Evolutionary conservation across 176 grass and related monocot genomes (phyloP), one percentile per base, ranked within the genome.

Genomic region (Guadua angustifolia): DNA sequence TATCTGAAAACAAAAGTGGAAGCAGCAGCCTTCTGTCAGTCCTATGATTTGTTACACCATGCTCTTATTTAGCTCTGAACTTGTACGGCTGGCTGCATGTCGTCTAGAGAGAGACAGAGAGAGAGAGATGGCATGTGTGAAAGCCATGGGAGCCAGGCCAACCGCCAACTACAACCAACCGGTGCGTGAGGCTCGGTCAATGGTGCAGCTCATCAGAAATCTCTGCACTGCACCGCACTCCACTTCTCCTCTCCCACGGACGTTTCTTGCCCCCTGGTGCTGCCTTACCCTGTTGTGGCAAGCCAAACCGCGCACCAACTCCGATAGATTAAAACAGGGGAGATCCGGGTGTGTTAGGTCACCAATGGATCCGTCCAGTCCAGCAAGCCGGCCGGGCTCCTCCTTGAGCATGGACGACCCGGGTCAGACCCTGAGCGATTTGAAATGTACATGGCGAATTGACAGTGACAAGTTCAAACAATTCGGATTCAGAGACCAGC

Each of bases 161-260:
- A 69, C 59, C 0, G 4, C 29, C 29, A 29, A 29, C 29, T 79
- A 60, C 79, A 64, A 86, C 83, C 44, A 77, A 76, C 77, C 26
- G 15, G 53, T 2, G 55, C 42, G 62, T 3, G 43, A 21, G 21
- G 16, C 38, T 29, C 82, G 44, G 90, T 92, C 93, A 92, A 95
- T 86, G 69, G 57, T 82, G 55, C 71, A 80, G 88, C 65, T 90
- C 86, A 90, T 88, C 90, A 84, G 85, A 79, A 86, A 71, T 18
- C 51, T 65, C 69, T 80, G 29, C 73, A 70, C 77, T 74, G 9
- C 50, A 5, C 51, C 21, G 11, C 81, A 84, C 75, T 78, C 58
- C 26, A 24, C 70, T n/a, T 15, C 38, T 22, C 26, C 42, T 49
- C 29, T 26, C 62, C 9, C 51, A n/a, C 52, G 22, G 10, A 9